Base-by-base conservation (phyloP, 371 early-diverging fungal genomes). In the Mucor ambiguus region DNA sequence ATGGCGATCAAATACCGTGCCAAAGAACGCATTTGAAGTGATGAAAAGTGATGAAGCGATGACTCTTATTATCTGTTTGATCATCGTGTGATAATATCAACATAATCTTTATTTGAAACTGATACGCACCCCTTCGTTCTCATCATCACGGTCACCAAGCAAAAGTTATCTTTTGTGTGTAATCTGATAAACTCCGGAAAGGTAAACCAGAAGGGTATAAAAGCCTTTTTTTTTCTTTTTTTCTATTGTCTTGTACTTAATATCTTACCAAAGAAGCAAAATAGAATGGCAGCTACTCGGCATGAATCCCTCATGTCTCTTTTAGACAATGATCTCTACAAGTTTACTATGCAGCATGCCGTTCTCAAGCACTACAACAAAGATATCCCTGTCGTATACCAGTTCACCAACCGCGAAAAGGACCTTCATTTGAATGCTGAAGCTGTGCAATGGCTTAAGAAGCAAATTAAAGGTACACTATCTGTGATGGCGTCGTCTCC, bases 301-400 rank as follows among this genome's bases (percentile, higher is more conserved):
- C 80, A 80, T 56, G 64, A 70, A 62, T 70, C 65, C 12, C 70
- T 80, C 32, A 69, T 63, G 14, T 82, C 83, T 22, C 78, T 92
- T 44, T 84, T 92, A 18, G 92, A 92, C 69, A 91, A 91, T 78
- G 92, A 92, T 64, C 80, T 91, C 32, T 92, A 92, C 87, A 92
- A 92, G 70, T 89, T 92, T 52, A 87, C 90, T 24, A 93, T 93
- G 93, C 93, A 93, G 64, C 82, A 91, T 67, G 91, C 90, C 0
- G 90, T 92, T 14, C 67, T 88, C 33, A 83, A 87, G 64, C 90
- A 91, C 61, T 93, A 91, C 61, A 87, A 87, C n/a, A 88, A 83
- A 41, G 77, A 87, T 32, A 84, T 81, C 12, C 71, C 72, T 1
- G 91, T 88, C 30, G 80, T 82, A 37, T 93, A 92, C 55, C 75